Percentiles rank a stretch among this genome's conserved stretches.
Evolutionary conservation across 106 monocot genomes (phyloP).

Genomic region (Platanthera guangdongensis): DNA sequence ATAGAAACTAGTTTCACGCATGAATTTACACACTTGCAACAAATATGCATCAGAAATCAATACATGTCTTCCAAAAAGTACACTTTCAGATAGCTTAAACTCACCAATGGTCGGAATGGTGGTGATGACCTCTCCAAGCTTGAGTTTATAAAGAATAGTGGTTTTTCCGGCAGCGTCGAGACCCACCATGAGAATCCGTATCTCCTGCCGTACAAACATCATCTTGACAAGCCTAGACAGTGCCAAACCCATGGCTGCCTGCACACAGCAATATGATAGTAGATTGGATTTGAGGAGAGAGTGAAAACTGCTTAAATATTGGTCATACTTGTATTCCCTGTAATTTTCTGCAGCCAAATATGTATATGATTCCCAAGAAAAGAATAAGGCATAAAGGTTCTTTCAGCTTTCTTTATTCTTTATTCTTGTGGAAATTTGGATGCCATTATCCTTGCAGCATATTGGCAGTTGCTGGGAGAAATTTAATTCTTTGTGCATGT

Average conservation of each 20-base stretch:
- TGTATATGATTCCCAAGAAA: not conserved
- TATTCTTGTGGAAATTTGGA: not conserved
- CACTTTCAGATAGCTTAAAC: not conserved
- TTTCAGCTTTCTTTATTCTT: not conserved
- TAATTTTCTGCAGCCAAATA: not conserved
- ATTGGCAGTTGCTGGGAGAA: not conserved
- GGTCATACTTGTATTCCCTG: not conserved
- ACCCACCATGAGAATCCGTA: slow-evolving; percentile 29
- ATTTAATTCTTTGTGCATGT: too few relatives aligned
- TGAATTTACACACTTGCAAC: not conserved
- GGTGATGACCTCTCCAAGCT: slow-evolving; percentile 84
- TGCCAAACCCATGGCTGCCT: slow-evolving; percentile 4
- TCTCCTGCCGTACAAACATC: slow-evolving; percentile 20
- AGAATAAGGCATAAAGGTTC: slow-evolving; percentile 1
- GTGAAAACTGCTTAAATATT: not conserved
- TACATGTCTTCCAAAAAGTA: not conserved
- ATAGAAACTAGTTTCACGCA: not conserved
- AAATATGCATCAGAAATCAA: not conserved
- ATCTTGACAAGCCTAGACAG: slow-evolving; percentile 1
- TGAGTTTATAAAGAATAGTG: slow-evolving; percentile 65
- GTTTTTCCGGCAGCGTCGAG: slow-evolving; percentile 32
- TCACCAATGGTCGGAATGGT: slow-evolving; percentile 14
- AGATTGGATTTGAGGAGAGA: not conserved
- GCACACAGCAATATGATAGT: not conserved
- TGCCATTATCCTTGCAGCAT: not conserved